These are phyloP conservation scores for Calvatia gigantea DNA, from an alignment of 768 basidiomycete species.

Conservation along the genomic window DNA sequence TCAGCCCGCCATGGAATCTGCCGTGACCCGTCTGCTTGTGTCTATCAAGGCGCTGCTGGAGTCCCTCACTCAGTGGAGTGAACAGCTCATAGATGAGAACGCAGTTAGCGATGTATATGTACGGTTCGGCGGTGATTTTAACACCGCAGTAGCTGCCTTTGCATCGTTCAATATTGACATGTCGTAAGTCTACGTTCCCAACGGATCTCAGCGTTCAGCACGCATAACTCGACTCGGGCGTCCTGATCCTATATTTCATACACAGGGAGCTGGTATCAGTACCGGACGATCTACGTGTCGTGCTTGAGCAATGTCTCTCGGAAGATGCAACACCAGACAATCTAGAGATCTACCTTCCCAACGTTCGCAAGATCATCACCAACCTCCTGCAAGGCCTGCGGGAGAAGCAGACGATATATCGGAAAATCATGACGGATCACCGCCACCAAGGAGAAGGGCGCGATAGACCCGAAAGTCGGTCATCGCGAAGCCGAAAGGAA, in stretches of 20 bases:
- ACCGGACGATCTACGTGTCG: conserved; percentile 82
- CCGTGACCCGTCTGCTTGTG: conserved; percentile 89
- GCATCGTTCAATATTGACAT: conserved; percentile 82
- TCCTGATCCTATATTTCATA: conserved; percentile 9
- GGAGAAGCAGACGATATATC: conserved; percentile 85
- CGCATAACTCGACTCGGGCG: background rate
- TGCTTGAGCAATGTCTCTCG: conserved; percentile 88
- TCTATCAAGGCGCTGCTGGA: conserved; percentile 95
- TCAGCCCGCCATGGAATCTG: conserved; percentile 82
- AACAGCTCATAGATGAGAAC: conserved; percentile 61
- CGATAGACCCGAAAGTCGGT: conserved; percentile 55
- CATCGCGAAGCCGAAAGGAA: conserved; percentile 48
- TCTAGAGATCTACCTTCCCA: conserved; percentile 86
- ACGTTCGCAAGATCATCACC: conserved; percentile 90
- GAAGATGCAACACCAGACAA: conserved; percentile 86
- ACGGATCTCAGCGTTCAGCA: background rate
- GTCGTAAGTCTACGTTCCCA: conserved; percentile 58
- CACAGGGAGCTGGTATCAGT: conserved; percentile 81
- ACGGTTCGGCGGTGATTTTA: conserved; percentile 95
- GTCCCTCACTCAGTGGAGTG: conserved; percentile 82
- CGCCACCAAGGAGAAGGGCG: conserved; percentile 48
- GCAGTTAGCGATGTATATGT: conserved; percentile 98
- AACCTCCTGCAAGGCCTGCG: conserved; percentile 91
- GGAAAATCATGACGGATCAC: conserved; percentile 66
- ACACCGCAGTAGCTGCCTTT: conserved; percentile 89